A percentile compares a stretch with the other conserved stretches of the same genome.
phyloP scores from a whole-genome alignment of 768 basidiomycete genomes.

The Phanerodontia chrysosporium region DNA sequence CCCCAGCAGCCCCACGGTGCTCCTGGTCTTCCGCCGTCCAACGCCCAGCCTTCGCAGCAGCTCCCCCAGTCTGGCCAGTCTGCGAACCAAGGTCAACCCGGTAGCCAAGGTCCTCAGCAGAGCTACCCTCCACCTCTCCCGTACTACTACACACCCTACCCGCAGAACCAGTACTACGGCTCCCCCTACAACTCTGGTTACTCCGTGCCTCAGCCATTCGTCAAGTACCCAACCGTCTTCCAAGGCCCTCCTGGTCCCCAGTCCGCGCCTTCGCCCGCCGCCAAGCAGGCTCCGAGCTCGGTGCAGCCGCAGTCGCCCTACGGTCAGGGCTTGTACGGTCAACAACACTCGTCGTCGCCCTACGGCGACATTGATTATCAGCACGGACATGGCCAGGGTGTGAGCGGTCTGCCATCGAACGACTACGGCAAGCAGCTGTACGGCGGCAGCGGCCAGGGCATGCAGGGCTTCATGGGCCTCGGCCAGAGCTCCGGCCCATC shows the following conservation, averaged over 20 bases:
- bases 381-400: conserved; percentile 45
- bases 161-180: conserved; percentile 75
- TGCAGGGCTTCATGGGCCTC: conserved; percentile 71
- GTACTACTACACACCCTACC: conserved; percentile 59
- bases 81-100: conserved; percentile 51
- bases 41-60: conserved; percentile 52
- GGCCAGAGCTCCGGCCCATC: conserved; percentile 38
- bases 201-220: conserved; percentile 60
- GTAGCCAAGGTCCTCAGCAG: conserved; percentile 62
- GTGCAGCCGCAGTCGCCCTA: conserved; percentile 58
- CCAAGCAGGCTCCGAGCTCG: conserved; percentile 60
- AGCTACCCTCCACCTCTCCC: conserved; percentile 55
- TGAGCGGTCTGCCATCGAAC: conserved; percentile 33
- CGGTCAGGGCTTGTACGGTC: conserved; percentile 62
- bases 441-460: conserved; percentile 49
- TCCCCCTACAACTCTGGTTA: conserved; percentile 60
- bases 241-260: conserved; percentile 68
- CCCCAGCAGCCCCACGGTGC: conserved; percentile 44
- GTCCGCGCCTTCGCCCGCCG: conserved; percentile 57
- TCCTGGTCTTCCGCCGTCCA: conserved; percentile 48
- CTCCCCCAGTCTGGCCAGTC: conserved; percentile 45
- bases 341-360: conserved; percentile 46
- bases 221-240: conserved; percentile 77
- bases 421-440: conserved; percentile 46
- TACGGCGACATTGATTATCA: conserved; percentile 54